phyloP scores from a whole-genome alignment of 2,329 filamentous ascomycete genomes.

The Trichoderma aggressivum region DNA sequence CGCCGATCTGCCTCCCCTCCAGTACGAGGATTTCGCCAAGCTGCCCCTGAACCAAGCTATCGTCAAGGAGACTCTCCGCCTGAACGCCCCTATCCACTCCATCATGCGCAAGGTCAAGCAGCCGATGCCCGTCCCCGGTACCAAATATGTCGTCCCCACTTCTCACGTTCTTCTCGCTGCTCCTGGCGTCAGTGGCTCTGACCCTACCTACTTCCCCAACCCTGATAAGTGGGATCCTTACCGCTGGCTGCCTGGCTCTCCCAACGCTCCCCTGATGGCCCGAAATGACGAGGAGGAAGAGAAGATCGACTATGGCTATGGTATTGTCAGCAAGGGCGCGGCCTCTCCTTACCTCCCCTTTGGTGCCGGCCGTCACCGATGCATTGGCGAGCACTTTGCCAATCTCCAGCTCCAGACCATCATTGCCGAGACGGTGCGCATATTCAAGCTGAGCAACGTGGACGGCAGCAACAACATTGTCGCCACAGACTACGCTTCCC shows the following conservation, averaged over 20 bases:
- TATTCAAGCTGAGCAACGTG: constrained; percentile 75
- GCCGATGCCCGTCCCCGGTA: constrained; percentile 79
- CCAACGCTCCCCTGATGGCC: constrained; percentile 48
- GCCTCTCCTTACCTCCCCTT: constrained; percentile 91
- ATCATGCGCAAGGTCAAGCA: constrained; percentile 91
- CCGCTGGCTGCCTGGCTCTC: constrained; percentile 73
- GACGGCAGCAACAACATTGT: constrained; percentile 68
- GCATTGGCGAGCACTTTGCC: constrained; percentile 95
- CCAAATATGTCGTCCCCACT: constrained; percentile 77
- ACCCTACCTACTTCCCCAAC: constrained; percentile 74
- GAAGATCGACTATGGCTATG: constrained; percentile 91
- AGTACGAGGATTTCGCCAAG: constrained; percentile 73
- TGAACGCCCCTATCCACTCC: constrained; percentile 91
- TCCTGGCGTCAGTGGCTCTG: constrained; percentile 74
- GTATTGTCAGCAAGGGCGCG: constrained; percentile 85
- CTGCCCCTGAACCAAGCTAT: constrained; percentile 80
- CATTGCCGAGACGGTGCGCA: constrained; percentile 68
- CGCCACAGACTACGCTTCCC: constrained; percentile 64
- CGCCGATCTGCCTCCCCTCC: constrained; percentile 68
- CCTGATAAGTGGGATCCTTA: constrained; percentile 84
- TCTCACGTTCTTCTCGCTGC: constrained; percentile 80
- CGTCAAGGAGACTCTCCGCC: constrained; percentile 85
- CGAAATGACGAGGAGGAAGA: constrained; percentile 60
- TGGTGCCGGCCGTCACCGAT: constrained; percentile 86
- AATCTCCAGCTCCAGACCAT: constrained; percentile 90